phyloP scores from a whole-genome alignment of 345 rosid genomes.

The Moricandia arvensis region DNA sequence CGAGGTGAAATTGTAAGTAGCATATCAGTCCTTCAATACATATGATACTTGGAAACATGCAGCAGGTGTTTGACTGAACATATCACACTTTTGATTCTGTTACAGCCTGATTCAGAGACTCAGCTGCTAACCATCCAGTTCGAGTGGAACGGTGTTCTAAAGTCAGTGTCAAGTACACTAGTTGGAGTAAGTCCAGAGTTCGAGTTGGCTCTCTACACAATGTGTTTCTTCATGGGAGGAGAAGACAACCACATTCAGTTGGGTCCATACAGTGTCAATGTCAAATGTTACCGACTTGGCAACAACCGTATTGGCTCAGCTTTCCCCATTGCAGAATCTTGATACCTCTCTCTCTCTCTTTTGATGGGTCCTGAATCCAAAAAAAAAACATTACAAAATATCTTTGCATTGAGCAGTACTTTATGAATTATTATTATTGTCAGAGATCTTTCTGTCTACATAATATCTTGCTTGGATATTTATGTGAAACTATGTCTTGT shows the following conservation, averaged over 20 bases:
- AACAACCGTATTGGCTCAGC: slow-evolving; percentile 64
- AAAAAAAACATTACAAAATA: slow-evolving; percentile 15
- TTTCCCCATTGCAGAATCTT: slow-evolving; percentile 69
- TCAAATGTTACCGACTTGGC: slow-evolving; percentile 84
- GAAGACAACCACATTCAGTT: slow-evolving; percentile 78
- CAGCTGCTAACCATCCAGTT: slow-evolving; percentile 85
- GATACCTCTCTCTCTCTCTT: slow-evolving; percentile 1
- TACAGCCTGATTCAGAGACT: slow-evolving; percentile 83
- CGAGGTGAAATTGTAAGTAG: slow-evolving; percentile 47
- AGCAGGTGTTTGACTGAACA: background rate
- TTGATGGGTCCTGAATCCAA: background rate
- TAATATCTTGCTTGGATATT: slow-evolving; percentile 22
- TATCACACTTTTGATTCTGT: background rate
- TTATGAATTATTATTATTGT: slow-evolving; percentile 25
- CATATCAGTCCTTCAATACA: background rate
- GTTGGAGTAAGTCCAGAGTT: slow-evolving; percentile 95
- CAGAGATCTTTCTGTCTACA: background rate
- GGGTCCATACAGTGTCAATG: slow-evolving; percentile 87
- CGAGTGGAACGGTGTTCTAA: slow-evolving; percentile 87
- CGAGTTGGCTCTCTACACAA: slow-evolving; percentile 81
- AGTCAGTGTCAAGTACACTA: slow-evolving; percentile 82
- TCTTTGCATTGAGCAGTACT: slow-evolving; percentile 6
- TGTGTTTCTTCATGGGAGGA: slow-evolving; percentile 73
- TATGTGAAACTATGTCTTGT: slow-evolving; percentile 20
- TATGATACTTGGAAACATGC: background rate